Percentiles rank a stretch among this genome's conserved stretches.
These are phyloP conservation scores for Acidomyces sp. DNA, from an alignment of 495 filamentous ascomycete genomes.

Conservation along the genomic window DNA sequence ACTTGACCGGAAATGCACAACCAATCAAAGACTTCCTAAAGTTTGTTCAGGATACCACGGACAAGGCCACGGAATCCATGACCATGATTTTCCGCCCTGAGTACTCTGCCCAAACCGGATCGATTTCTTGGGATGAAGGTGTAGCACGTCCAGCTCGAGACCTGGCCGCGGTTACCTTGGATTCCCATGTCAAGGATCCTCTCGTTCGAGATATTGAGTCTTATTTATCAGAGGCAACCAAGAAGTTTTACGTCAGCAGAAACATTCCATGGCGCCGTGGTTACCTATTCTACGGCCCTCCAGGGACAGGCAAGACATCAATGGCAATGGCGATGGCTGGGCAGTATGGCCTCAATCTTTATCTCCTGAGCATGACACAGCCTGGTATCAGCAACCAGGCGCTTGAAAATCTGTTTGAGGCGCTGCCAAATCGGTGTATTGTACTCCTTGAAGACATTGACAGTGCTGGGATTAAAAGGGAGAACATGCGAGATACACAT, in stretches of 20 bases:
- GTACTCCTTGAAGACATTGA: conserved; percentile 99
- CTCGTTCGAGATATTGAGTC: conserved; percentile 23
- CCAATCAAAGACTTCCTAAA: conserved; percentile 2
- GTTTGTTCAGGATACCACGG: neutral
- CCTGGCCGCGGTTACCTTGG: conserved; percentile 4
- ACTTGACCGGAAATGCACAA: neutral
- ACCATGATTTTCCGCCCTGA: conserved; percentile 4
- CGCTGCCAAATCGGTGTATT: conserved; percentile 96
- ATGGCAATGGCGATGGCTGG: conserved; percentile 88
- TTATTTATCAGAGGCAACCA: conserved; percentile 20
- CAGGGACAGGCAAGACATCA: conserved; percentile 92
- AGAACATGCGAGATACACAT: conserved; percentile 21
- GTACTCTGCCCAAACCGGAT: neutral
- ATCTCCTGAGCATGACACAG: conserved; percentile 40
- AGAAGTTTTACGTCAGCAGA: conserved; percentile 34
- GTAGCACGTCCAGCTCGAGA: conserved; percentile 1
- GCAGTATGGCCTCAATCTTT: conserved; percentile 51
- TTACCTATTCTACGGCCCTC: conserved; percentile 86
- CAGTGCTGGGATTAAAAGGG: conserved; percentile 68
- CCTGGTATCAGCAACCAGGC: conserved; percentile 38
- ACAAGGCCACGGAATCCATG: neutral
- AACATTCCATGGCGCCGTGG: conserved; percentile 20
- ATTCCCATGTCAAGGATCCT: conserved; percentile 10
- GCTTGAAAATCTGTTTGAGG: conserved; percentile 95
- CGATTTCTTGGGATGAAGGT: conserved; percentile 1